phyloP scores from a whole-genome alignment of 208 protist species.

The Naegleria fowleri region DNA sequence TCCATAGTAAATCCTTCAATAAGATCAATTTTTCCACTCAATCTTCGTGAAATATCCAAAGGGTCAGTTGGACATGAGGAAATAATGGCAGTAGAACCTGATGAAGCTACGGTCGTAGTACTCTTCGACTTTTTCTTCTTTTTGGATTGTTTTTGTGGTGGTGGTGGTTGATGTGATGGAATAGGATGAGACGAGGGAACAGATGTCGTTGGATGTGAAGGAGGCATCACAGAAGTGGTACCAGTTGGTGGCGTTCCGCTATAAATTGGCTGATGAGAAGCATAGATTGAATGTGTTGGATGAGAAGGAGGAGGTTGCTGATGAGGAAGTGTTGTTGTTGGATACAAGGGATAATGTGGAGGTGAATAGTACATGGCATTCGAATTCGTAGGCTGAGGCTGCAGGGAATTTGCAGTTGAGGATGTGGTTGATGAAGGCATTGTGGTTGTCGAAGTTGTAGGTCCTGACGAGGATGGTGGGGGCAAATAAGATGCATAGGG shows the following conservation, averaged over 20 bases:
- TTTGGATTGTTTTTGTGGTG: not conserved
- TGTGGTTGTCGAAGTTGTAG: not conserved
- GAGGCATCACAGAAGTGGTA: not conserved
- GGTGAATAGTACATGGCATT: not conserved
- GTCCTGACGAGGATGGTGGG: not conserved
- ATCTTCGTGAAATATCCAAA: not conserved
- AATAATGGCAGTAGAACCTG: not conserved
- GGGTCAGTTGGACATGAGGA: not conserved
- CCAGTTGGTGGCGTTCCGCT: not conserved
- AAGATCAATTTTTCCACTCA: not conserved
- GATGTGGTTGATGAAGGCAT: not conserved
- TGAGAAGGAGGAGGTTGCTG: not conserved
- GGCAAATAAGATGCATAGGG: not conserved
- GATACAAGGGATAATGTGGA: not conserved
- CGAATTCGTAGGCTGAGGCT: too few relatives aligned
- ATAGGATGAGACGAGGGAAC: not conserved
- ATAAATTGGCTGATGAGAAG: not conserved
- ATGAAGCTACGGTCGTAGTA: not conserved
- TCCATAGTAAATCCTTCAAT: not conserved
- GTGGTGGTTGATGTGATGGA: not conserved
- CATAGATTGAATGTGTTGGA: not conserved
- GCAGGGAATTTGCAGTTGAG: not conserved
- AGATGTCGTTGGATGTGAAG: not conserved
- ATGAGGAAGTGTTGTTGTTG: not conserved
- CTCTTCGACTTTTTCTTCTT: not conserved